Conservation (phyloP, 306 rosid species). For the Glycine soja region DNA sequence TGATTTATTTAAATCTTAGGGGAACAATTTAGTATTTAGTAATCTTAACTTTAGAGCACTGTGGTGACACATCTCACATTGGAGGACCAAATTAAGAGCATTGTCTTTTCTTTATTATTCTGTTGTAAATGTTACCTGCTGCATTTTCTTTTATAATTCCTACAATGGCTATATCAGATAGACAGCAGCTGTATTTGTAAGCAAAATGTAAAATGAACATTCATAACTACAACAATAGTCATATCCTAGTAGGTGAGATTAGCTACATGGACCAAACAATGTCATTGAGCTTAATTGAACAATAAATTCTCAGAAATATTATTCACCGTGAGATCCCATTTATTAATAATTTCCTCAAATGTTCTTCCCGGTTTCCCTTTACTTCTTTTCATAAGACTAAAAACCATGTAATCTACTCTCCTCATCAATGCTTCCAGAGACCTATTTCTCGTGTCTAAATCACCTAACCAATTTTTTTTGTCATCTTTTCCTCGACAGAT, state of each 20-base stretch:
- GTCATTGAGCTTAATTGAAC: background rate
- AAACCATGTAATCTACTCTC: background rate
- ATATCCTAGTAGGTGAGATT: background rate
- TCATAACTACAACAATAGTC: background rate
- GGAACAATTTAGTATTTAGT: background rate
- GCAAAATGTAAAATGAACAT: conserved; percentile 26
- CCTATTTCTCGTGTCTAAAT: background rate
- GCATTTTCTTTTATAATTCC: conserved; percentile 16
- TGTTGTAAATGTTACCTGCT: background rate
- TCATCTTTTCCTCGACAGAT: background rate
- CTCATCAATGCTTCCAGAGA: background rate
- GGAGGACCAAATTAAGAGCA: background rate
- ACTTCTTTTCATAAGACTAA: background rate
- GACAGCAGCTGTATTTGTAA: conserved; percentile 17
- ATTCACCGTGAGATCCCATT: background rate
- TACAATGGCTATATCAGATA: background rate
- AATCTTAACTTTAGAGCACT: background rate
- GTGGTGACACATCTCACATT: background rate
- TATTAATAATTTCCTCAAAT: background rate
- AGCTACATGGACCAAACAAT: background rate
- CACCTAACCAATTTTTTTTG: background rate
- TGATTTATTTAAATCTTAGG: background rate
- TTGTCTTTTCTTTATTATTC: conserved; percentile 10
- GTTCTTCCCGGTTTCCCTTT: background rate
- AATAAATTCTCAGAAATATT: background rate